Conservation (phyloP, 2,329 filamentous ascomycete genomes). For the Hymenoscyphus fructigenus region DNA sequence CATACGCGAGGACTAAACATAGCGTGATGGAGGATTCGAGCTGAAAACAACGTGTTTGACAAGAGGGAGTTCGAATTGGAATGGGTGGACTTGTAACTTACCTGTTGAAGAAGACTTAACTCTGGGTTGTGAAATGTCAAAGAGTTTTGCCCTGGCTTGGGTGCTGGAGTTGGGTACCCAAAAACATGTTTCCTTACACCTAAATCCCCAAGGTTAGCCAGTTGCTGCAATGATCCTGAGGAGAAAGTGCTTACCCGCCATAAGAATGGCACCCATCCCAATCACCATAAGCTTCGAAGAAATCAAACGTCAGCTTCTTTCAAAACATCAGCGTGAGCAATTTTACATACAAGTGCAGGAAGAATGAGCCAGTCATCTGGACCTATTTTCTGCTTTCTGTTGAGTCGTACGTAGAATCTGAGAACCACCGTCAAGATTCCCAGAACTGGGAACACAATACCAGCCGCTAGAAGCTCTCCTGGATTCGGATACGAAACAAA, state of each 20-base stretch:
- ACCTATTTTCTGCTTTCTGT: conserved; percentile 10
- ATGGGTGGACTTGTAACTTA: not conserved
- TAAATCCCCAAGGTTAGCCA: not conserved
- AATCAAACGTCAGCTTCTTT: not conserved
- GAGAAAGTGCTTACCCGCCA: not conserved
- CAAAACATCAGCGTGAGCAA: not conserved
- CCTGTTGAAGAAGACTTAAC: conserved; percentile 1
- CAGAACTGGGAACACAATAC: conserved; percentile 11
- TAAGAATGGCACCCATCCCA: conserved; percentile 6
- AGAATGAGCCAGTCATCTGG: conserved; percentile 10
- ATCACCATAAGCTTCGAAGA: conserved; percentile 1
- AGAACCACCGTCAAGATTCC: conserved; percentile 6
- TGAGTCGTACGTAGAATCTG: conserved; percentile 10
- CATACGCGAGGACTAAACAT: conserved; percentile 11
- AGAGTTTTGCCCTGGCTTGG: not conserved
- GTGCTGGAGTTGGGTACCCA: conserved; percentile 5
- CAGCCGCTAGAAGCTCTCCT: conserved; percentile 8
- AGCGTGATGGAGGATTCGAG: conserved; percentile 8
- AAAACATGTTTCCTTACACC: conserved; percentile 2
- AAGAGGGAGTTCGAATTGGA: too few species aligned
- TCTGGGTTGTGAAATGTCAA: conserved; percentile 5
- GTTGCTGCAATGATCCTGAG: not conserved
- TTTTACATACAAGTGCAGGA: conserved; percentile 9
- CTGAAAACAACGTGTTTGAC: not conserved
- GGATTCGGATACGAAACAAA: conserved; percentile 12